A percentile compares a stretch with the other conserved stretches of the same genome.
Conservation (phyloP, 2,329 filamentous ascomycete species). For the Penicillium vulpinum region DNA sequence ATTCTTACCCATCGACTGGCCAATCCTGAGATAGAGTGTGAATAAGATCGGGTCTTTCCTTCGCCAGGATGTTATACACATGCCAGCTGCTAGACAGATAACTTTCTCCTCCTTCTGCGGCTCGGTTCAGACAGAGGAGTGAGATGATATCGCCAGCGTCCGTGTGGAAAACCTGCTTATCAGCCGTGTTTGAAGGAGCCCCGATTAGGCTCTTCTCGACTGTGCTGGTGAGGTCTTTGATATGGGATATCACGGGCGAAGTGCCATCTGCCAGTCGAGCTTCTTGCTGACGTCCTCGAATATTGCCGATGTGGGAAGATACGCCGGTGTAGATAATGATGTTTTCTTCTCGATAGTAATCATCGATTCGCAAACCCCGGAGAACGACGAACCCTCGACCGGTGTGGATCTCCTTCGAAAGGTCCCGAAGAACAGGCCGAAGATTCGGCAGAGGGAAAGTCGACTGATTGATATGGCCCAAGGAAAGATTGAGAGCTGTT, state of each 20-base stretch:
- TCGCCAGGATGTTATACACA: slow-evolving; percentile 58
- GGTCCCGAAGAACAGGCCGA: slow-evolving; percentile 29
- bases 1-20: slow-evolving; percentile 48
- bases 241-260: slow-evolving; percentile 56
- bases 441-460: slow-evolving; percentile 46
- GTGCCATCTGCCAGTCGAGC: slow-evolving; percentile 20
- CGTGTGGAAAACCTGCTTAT: slow-evolving; percentile 56
- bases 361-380: slow-evolving; percentile 41
- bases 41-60: slow-evolving; percentile 55
- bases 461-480: slow-evolving; percentile 45
- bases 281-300: slow-evolving; percentile 46
- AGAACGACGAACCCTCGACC: slow-evolving; percentile 49
- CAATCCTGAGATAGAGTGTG: slow-evolving; percentile 52
- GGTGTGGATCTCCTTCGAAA: slow-evolving; percentile 40
- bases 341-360: slow-evolving; percentile 37
- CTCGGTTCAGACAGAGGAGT: slow-evolving; percentile 49
- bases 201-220: slow-evolving; percentile 15
- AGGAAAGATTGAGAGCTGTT: slow-evolving; percentile 32
- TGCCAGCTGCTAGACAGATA: slow-evolving; percentile 55
- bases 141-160: slow-evolving; percentile 57
- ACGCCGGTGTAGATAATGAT: slow-evolving; percentile 46
- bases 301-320: slow-evolving; percentile 43
- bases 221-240: slow-evolving; percentile 57
- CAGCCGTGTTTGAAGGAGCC: slow-evolving; percentile 23
- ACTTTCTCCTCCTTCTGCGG: slow-evolving; percentile 53